A percentile compares a stretch with the other conserved stretches of the same genome.
Conservation (phyloP, 1,284 basidiomycete genomes). For the Fistulina hepatica region DNA sequence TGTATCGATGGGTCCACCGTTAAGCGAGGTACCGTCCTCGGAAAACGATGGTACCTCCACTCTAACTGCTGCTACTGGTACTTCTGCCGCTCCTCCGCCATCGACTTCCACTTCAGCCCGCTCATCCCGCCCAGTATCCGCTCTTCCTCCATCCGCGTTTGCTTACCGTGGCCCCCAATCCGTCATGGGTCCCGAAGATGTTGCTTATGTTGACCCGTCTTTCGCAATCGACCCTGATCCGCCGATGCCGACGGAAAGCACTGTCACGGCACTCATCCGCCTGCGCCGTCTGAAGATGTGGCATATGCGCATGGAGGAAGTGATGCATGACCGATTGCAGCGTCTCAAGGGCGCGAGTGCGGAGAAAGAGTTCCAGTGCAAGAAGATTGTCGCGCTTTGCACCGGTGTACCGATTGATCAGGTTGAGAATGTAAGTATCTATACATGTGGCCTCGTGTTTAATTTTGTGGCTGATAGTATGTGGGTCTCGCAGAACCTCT, state of each 20-base stretch:
- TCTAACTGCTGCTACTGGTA: not conserved
- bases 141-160: no score
- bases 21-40: no score
- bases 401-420: constrained; percentile 80
- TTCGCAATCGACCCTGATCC: constrained; percentile 32
- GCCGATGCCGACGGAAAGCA: constrained; percentile 50
- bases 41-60: not conserved
- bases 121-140: no score
- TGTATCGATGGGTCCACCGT: constrained; percentile 25
- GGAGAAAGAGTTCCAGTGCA: constrained; percentile 82
- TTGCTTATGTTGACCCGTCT: constrained; percentile 45
- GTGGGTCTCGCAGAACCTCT: constrained; percentile 56
- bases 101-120: not conserved
- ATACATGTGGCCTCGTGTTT: not conserved
- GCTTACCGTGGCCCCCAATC: constrained; percentile 55
- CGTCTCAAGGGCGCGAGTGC: constrained; percentile 70
- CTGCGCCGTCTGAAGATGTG: constrained; percentile 71
- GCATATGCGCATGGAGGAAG: constrained; percentile 67
- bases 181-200: constrained; percentile 44
- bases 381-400: constrained; percentile 84
- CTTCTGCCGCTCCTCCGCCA: not conserved
- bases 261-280: constrained; percentile 49
- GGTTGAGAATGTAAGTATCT: constrained; percentile 72
- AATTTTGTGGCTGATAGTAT: constrained; percentile 9
- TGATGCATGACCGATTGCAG: constrained; percentile 61